Percentiles rank a stretch among this genome's conserved stretches.
phyloP scores from a whole-genome alignment of 1,284 basidiomycete species.

The Pseudozyma sp. region DNA sequence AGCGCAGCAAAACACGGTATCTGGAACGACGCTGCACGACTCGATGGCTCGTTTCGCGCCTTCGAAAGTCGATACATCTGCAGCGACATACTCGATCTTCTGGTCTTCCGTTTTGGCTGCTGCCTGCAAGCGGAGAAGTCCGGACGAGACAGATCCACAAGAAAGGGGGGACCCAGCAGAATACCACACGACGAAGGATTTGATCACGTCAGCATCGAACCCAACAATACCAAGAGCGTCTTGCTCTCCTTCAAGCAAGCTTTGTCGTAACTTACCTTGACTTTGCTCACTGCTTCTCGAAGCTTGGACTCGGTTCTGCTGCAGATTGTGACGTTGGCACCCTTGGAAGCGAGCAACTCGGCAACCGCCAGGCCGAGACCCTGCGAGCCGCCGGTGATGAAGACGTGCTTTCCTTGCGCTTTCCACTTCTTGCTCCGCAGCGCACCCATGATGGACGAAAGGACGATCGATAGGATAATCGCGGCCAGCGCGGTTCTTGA shows the following conservation, averaged over 20 bases:
- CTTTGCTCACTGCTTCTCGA: conserved; percentile 73
- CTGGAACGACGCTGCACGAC: conserved; percentile 72
- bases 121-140: conserved; percentile 14
- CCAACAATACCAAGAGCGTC: not conserved
- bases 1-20: conserved; percentile 80
- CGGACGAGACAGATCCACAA: not conserved
- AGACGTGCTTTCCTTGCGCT: conserved; percentile 47
- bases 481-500: conserved; percentile 15
- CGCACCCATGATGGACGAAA: conserved; percentile 37
- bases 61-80: conserved; percentile 62
- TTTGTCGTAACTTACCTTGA: conserved; percentile 73
- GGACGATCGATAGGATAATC: conserved; percentile 16
- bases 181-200: too few relatives aligned
- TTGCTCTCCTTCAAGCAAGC: not conserved
- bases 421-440: conserved; percentile 34
- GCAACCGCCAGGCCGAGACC: conserved; percentile 83
- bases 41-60: conserved; percentile 49
- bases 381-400: conserved; percentile 82
- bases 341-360: conserved; percentile 76
- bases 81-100: conserved; percentile 46
- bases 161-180: too few relatives aligned
- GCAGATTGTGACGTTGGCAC: conserved; percentile 84
- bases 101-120: conserved; percentile 30
- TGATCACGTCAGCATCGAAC: not conserved
- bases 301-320: conserved; percentile 78